Conservation (phyloP, 2,329 filamentous ascomycete genomes). For the Fusarium mangiferae region DNA sequence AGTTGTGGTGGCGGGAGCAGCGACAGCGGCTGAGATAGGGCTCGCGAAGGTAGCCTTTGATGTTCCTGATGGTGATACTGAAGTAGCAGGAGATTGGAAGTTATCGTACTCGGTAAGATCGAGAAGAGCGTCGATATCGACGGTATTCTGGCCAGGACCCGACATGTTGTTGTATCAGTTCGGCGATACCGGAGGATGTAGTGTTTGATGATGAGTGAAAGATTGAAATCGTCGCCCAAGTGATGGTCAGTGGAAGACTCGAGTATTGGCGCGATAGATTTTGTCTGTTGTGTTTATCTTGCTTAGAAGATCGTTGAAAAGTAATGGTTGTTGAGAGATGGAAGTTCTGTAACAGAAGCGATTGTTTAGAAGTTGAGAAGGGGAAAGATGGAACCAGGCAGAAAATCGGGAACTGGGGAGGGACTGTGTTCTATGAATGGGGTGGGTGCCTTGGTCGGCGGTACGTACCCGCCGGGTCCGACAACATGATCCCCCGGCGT, state of each 20-base stretch:
- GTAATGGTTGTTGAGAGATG: slow-evolving; percentile 24
- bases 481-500: slow-evolving; percentile 28
- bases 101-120: slow-evolving; percentile 72
- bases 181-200: slow-evolving; percentile 23
- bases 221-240: slow-evolving; percentile 10
- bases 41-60: slow-evolving; percentile 65
- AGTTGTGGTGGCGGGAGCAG: slow-evolving; percentile 64
- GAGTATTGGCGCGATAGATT: background rate
- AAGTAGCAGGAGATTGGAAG: slow-evolving; percentile 65
- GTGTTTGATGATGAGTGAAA: background rate
- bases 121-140: slow-evolving; percentile 67
- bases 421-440: slow-evolving; percentile 48
- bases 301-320: slow-evolving; percentile 2
- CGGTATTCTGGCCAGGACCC: slow-evolving; percentile 56
- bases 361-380: slow-evolving; percentile 37
- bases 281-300: background rate
- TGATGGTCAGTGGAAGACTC: background rate
- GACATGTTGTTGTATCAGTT: slow-evolving; percentile 48
- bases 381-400: slow-evolving; percentile 41
- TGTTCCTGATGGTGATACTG: slow-evolving; percentile 64
- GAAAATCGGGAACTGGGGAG: slow-evolving; percentile 44
- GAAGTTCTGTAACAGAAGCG: slow-evolving; percentile 25
- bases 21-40: slow-evolving; percentile 62
- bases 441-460: slow-evolving; percentile 43
- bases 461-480: slow-evolving; percentile 33